Percentiles rank a stretch among this genome's conserved stretches.
phyloP scores from a whole-genome alignment of 2,329 filamentous ascomycete species.

The Sphaceloma murrayae region DNA sequence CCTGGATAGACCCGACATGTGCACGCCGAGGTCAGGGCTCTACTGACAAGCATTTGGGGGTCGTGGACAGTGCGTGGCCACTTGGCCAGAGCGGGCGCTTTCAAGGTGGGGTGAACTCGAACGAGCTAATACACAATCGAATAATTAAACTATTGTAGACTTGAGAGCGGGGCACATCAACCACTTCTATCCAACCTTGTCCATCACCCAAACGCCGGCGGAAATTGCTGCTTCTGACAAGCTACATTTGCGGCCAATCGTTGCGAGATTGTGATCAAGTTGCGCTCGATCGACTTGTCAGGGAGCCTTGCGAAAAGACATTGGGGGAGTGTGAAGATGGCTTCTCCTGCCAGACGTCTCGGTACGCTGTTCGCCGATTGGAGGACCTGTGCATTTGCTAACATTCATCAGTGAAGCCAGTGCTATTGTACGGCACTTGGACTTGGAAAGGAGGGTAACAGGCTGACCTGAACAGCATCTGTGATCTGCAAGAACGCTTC shows the following conservation, averaged over 20 bases:
- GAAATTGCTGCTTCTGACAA: conserved; percentile 12
- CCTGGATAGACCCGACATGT: neutral
- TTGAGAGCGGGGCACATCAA: neutral
- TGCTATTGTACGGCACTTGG: conserved; percentile 20
- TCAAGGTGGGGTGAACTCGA: conserved; percentile 3
- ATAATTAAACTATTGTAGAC: no score
- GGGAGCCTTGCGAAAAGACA: neutral
- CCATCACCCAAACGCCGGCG: conserved; percentile 7
- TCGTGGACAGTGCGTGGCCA: no score
- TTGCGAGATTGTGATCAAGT: no score
- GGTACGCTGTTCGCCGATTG: no score
- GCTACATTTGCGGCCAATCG: conserved; percentile 1
- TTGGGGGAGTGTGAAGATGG: neutral
- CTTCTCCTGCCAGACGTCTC: conserved; percentile 19
- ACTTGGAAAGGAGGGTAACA: neutral
- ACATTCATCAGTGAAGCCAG: conserved; percentile 21
- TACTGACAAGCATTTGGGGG: conserved; percentile 9
- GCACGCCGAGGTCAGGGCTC: conserved; percentile 7
- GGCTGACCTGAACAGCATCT: conserved; percentile 53
- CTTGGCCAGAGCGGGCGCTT: neutral
- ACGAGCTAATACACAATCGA: no score
- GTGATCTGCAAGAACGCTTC: conserved; percentile 93
- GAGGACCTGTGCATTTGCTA: conserved; percentile 18
- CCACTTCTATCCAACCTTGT: conserved; percentile 3
- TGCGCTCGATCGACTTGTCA: neutral